Base-by-base conservation (phyloP, 192 early-diverging fungal species). In the Coemansia sp. region DNA sequence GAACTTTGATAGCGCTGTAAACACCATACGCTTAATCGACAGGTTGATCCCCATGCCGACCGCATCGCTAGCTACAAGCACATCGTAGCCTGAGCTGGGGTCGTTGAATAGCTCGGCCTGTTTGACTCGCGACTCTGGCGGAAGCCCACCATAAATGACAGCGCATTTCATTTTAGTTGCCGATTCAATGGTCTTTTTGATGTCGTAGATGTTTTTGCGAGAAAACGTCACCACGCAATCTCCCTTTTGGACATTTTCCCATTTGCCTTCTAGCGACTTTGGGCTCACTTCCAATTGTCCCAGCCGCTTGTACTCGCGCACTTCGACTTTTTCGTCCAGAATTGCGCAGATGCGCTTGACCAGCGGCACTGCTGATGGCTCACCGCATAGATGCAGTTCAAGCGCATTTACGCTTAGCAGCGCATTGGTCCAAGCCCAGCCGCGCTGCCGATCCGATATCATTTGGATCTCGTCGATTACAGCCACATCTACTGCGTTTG, bases 391-490 rank as follows among this genome's bases (percentile, higher is more conserved):
- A 69, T 96, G 93, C 11, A 98, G 75, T 61, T 96, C 93, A 11
- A 76, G 47, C 2, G 92, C 92, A n/a, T 78, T 86, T 39, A 96
- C 37, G 30, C 85, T 84, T 11, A 96, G 56, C 5, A 98, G 49
- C 4, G 94, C 96, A 39, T 86, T 82, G 6, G 93, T 94, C 94
- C 94, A 98, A 30, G 94, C 94, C 93, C 93, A 96, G 10, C 96
- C 96, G 11, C 96, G 82, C 30, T 84, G 69, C 10, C 58, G 64
- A 58, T 98, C 94, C 0, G 75, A 83, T 47, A 98, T 87, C 91
- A 98, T 91, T 67, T 98, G 96, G 73, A 98, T 98, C 63, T 98
- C 96, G 62, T 98, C 96, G 8, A 98, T 73, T 3, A 98, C 93
- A 5, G 90, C 94, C 15, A 96, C 90, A 0, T 96, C 84, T 37